Evolutionary conservation across 2,329 filamentous ascomycete genomes (phyloP), one percentile per base, ranked within the genome.

Genomic region (Lachnellula arida): DNA sequence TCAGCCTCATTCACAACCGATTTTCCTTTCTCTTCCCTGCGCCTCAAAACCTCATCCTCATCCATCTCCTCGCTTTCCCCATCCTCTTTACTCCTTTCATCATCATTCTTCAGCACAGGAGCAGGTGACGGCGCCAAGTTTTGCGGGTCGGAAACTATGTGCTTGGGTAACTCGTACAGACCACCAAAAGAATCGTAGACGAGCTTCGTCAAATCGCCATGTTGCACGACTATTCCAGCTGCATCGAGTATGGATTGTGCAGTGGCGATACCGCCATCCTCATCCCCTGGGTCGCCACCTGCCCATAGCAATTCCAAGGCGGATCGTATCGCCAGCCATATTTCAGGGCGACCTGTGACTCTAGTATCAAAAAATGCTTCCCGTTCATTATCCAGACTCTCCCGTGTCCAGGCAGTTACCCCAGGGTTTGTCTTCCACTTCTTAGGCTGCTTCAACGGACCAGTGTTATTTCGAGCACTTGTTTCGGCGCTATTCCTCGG

Each of bases 331-430:
- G 89, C 86, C 63, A 83, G 83, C 93, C 93, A 97, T 25, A 94
- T 81, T 71, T 96, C 89, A 4, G 79, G 67, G 4, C 84, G 80
- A 2, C 91, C 91, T 0, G 87, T 88, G 15, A 95, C 89, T 47
- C 91, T 78, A 1, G 92, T 97, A 59, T 97, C 91, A 72, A 96
- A 97, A 77, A 95, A 97, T 59, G 91, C 91, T 49, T 74, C 75
- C 49, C 93, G 82, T 73, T 96, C 89, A 34, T 78, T 78, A 56
- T 84, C 81, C 2, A 96, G 76, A 52, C 86, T 76, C 15, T 73
- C 68, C n/a, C 81, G 82, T 1, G 88, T 91, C 89, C 89, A 95
- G 15, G 75, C n/a, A 14, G 17, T 44, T 22, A 19, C 42, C 7
- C 42, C 19, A 6, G 42, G 12, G 2, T 22, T 19, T 6, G 42